Percentiles rank a stretch among this genome's conserved stretches.
Conservation (phyloP, 805 yeast genomes). For the Komagataella kurtzmanii region DNA sequence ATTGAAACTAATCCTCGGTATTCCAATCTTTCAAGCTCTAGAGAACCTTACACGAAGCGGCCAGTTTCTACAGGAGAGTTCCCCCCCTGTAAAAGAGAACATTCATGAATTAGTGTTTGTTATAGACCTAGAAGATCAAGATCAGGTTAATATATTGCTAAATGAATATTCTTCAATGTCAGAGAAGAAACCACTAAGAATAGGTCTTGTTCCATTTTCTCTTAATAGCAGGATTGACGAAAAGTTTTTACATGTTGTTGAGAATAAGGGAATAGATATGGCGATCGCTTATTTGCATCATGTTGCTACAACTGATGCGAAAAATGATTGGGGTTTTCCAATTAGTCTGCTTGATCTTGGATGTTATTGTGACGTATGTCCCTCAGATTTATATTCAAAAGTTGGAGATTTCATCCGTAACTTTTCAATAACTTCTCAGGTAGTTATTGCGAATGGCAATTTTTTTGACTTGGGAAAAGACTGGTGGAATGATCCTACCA, state of each 20-base stretch:
- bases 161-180: too few relatives aligned
- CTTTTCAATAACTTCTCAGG: slow-evolving; percentile 31
- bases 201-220: slow-evolving; percentile 81
- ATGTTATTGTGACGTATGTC: too few relatives aligned
- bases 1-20: slow-evolving; percentile 52
- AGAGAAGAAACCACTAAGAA: slow-evolving; percentile 57
- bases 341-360: too few relatives aligned
- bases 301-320: slow-evolving; percentile 7
- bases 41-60: slow-evolving; percentile 27
- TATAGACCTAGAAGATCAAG: slow-evolving; percentile 39
- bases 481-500: slow-evolving; percentile 18
- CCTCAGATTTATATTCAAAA: slow-evolving; percentile 6
- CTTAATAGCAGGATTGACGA: too few relatives aligned
- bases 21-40: slow-evolving; percentile 26
- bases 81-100: slow-evolving; percentile 68
- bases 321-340: too few relatives aligned
- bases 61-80: slow-evolving; percentile 39
- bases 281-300: slow-evolving; percentile 11
- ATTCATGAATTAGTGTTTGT: slow-evolving; percentile 64
- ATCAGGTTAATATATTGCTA: slow-evolving; percentile 38
- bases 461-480: slow-evolving; percentile 26
- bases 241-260: slow-evolving; percentile 11
- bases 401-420: slow-evolving; percentile 12
- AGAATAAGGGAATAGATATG: slow-evolving; percentile 8
- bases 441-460: slow-evolving; percentile 64